Base-by-base conservation (phyloP, 169 alveolate species). In the Eimeria nieschulzi region DNA sequence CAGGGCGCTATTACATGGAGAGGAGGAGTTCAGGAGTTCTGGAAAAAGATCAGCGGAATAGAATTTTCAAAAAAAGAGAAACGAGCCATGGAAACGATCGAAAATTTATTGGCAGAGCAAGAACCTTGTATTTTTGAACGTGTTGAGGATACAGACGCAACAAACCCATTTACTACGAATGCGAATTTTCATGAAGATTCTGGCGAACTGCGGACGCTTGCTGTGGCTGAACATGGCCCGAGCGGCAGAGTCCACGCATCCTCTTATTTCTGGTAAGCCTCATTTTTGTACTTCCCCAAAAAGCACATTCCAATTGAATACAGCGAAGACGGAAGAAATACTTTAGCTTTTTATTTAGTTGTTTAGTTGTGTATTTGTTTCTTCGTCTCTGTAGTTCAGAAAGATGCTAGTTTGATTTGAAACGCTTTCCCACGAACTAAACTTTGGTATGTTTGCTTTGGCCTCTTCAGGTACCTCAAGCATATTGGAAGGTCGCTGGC, bases 401-500 rank as follows among this genome's bases (percentile, higher is more conserved):
- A 3, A 3, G 46, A 33, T 33, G 46, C 6, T 33, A 33, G 46
- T 33, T 33, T 33, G 46, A 33, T 33, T 33, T 33, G 46, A 3
- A 33, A 3, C n/a, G n/a, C n/a, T n/a, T n/a, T n/a, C n/a, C n/a
- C n/a, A n/a, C n/a, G n/a, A n/a, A 56, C 64, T 56, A 13, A 56
- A 56, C 64, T 56, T n/a, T 9, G 51, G 46, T 68, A 2, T n/a
- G 12, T 76, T 19, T n/a, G 12, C 46, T 19, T 7, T 9, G 72
- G 19, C 15, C 7, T 1, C 53, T 21, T 46, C 91, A 84, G 91
- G 91, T 86, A 86, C 75, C 63, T 86, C 13, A 78, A 64, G 12
- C 76, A 66, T n/a, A 51, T 61, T 15, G 92, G 92, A 13, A 10
- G 79, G 9, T 55, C 25, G 26, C 23, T 86, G 61, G 9, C 86